Conservation (phyloP, 1,284 basidiomycete genomes). For the Cryptococcus deneoformans region DNA sequence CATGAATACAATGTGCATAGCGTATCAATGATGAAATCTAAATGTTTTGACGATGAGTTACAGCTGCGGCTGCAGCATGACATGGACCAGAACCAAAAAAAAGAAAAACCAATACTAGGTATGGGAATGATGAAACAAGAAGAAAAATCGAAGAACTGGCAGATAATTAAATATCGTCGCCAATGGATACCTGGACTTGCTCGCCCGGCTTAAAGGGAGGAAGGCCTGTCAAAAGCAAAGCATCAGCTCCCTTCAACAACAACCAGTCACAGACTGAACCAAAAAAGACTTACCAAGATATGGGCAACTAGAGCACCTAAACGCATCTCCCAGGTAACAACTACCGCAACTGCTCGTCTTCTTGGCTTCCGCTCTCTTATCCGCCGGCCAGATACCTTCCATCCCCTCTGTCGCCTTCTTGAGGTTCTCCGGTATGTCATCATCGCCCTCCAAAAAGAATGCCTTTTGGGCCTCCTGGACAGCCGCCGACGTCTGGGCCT, state of each 20-base stretch:
- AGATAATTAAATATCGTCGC: slow-evolving; percentile 69
- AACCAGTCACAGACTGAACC: slow-evolving; percentile 10
- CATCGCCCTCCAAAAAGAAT: slow-evolving; percentile 48
- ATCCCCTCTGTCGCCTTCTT: slow-evolving; percentile 37
- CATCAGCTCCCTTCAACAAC: slow-evolving; percentile 1
- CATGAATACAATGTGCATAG: too few relatives aligned
- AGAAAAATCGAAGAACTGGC: too few relatives aligned
- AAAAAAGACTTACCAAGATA: slow-evolving; percentile 72
- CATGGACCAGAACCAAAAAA: too few relatives aligned
- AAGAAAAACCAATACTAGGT: too few relatives aligned
- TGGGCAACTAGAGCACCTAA: slow-evolving; percentile 92
- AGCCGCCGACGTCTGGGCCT: slow-evolving; percentile 47
- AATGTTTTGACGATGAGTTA: too few relatives aligned
- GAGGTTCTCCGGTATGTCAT: slow-evolving; percentile 46
- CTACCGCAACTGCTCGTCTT: slow-evolving; percentile 93
- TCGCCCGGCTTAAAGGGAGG: slow-evolving; percentile 98
- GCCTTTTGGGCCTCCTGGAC: slow-evolving; percentile 37
- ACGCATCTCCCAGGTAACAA: slow-evolving; percentile 97
- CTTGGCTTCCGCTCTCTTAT: slow-evolving; percentile 62
- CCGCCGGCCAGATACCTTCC: slow-evolving; percentile 51
- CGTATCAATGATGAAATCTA: too few relatives aligned
- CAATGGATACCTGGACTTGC: slow-evolving; percentile 78
- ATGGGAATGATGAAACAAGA: too few relatives aligned
- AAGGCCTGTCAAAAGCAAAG: slow-evolving; percentile 60
- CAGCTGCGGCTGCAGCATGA: too few relatives aligned